phyloP scores from a whole-genome alignment of 495 filamentous ascomycete genomes.

The Pyrenula massariospora region DNA sequence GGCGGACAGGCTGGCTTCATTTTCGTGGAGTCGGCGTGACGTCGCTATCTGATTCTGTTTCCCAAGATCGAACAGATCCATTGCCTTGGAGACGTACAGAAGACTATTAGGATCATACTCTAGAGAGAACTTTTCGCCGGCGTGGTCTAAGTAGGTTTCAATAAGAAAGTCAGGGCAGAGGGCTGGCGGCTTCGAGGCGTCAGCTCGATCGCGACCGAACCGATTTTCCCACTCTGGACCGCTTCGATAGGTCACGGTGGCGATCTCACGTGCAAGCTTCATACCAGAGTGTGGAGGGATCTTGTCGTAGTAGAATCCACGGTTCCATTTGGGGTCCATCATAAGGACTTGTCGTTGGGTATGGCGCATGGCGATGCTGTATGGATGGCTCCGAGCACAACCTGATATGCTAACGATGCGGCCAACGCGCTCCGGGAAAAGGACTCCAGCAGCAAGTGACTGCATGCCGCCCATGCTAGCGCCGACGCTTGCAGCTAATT shows the following conservation, averaged over 20 bases:
- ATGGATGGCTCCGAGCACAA: slow-evolving; percentile 90
- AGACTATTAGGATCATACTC: slow-evolving; percentile 96
- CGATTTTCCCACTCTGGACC: slow-evolving; percentile 97
- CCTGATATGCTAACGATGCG: slow-evolving; percentile 84
- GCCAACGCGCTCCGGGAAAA: slow-evolving; percentile 71
- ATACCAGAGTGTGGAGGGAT: slow-evolving; percentile 92
- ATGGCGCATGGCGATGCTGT: slow-evolving; percentile 98
- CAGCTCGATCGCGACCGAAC: slow-evolving; percentile 80
- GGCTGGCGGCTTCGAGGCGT: slow-evolving; percentile 74
- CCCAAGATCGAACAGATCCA: slow-evolving; percentile 96
- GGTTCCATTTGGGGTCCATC: slow-evolving; percentile 96
- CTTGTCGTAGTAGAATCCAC: slow-evolving; percentile 84
- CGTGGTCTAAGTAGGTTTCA: slow-evolving; percentile 96
- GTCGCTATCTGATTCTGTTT: slow-evolving; percentile 46
- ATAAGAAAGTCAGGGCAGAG: slow-evolving; percentile 96
- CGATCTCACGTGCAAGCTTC: slow-evolving; percentile 96
- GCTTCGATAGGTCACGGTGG: slow-evolving; percentile 92
- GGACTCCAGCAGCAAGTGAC: slow-evolving; percentile 76
- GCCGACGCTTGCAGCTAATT: slow-evolving; percentile 84
- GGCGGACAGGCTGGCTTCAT: slow-evolving; percentile 32
- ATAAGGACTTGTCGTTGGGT: slow-evolving; percentile 95
- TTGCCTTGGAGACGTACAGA: slow-evolving; percentile 94
- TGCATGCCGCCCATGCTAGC: slow-evolving; percentile 99
- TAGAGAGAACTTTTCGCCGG: slow-evolving; percentile 97
- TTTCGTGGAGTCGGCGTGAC: slow-evolving; percentile 31